Base-by-base conservation (phyloP, 805 yeast genomes). In the Yarrowia phangngaensis region DNA sequence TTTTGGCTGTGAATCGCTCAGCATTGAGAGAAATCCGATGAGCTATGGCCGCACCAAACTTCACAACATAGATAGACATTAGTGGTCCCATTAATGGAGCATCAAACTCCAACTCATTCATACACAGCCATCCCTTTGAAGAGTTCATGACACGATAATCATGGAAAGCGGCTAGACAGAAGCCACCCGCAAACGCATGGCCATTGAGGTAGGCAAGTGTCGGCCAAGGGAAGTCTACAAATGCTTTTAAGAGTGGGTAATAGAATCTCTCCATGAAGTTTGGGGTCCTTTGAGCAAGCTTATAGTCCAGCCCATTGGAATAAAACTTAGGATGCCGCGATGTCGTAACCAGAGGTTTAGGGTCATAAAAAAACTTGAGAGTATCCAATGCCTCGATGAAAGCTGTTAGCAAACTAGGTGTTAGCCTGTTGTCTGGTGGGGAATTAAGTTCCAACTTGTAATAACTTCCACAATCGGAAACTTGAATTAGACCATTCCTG, bases 81-180 rank as follows among this genome's bases (percentile, higher is more conserved):
- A 67, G 57, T 9, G 70, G 66, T 3, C 64, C 58, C 35, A 58
- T 57, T 16, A 67, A 55, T 22, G 66, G 66, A 7, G 71, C 66
- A 13, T 69, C 70, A 50, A 67, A 67, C 51, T 59, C 60, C 15
- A 67, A 40, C 54, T 67, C 71, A 53, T 67, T 67, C 64, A 67
- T 60, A 56, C 71, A 67, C 38, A 66, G 50, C 52, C 51, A 67
- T 20, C 71, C 71, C 51, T 54, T 58, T 4, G 53, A 50, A 5
- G 69, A 68, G 51, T 68, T 67, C 71, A 67, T 67, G 32, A 67
- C 62, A n/a, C 66, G 29, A 55, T 62, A 68, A 55, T 67, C 71
- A 51, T 64, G 68, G 55, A 65, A 60, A 38, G 61, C 60, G 2
- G 68, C 66, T 24, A 64, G 43, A 58, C 65, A 60, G 51, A 68